Evolutionary conservation across 1,284 basidiomycete species (phyloP).

Genomic region (Melanopsichium pennsylvanicum): DNA sequence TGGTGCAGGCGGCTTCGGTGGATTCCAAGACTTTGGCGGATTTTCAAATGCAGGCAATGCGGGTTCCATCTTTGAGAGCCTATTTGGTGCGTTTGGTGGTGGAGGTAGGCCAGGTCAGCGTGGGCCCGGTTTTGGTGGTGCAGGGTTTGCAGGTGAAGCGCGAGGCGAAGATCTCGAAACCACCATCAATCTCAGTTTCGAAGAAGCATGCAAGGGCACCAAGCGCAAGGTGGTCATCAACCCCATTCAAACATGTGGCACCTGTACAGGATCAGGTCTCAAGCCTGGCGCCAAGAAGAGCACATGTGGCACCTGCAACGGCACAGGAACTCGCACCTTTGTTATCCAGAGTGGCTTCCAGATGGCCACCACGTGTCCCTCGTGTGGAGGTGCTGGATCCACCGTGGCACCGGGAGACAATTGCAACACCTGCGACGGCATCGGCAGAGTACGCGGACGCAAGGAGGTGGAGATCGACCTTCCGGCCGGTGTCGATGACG

Average conservation of each 20-base stretch:
- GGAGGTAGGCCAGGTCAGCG: conserved; percentile 43
- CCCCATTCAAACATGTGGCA: conserved; percentile 82
- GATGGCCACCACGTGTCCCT: conserved; percentile 90
- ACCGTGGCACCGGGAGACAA: conserved; percentile 80
- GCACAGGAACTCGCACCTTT: conserved; percentile 87
- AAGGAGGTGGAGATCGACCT: conserved; percentile 84
- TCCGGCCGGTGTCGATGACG: conserved; percentile 86
- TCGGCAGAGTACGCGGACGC: conserved; percentile 84
- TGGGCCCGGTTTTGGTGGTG: conserved; percentile 66
- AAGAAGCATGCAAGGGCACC: conserved; percentile 93
- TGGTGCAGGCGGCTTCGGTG: conserved; percentile 74
- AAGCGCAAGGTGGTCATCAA: conserved; percentile 78
- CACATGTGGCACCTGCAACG: conserved; percentile 82
- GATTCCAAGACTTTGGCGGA: conserved; percentile 67
- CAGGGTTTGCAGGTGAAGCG: conserved; percentile 68
- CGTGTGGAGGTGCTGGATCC: conserved; percentile 84
- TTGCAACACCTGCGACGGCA: conserved; percentile 83
- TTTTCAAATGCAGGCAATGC: conserved; percentile 69
- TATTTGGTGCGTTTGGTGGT: conserved; percentile 75
- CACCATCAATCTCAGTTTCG: conserved; percentile 79
- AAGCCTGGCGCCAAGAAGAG: conserved; percentile 85
- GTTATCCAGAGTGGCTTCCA: conserved; percentile 94
- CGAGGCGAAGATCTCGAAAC: conserved; percentile 88
- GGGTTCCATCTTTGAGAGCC: conserved; percentile 77
- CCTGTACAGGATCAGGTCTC: conserved; percentile 86